phyloP scores from a whole-genome alignment of 2,329 filamentous ascomycete genomes.

The Cordyceps javanica region DNA sequence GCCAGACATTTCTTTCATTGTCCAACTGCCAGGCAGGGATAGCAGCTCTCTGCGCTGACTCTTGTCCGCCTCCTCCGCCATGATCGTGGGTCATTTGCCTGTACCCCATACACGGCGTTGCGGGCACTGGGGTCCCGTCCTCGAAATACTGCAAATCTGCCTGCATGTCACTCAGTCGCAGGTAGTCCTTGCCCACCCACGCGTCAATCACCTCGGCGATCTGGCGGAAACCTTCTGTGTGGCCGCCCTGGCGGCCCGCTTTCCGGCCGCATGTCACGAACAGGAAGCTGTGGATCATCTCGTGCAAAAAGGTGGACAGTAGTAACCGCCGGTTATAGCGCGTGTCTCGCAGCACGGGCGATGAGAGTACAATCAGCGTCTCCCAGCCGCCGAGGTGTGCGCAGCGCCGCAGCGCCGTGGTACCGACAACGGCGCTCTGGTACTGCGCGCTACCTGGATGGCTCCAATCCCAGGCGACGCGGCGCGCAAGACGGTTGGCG shows the following conservation, averaged over 20 bases:
- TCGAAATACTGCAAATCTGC: constrained; percentile 53
- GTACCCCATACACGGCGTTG: constrained; percentile 7
- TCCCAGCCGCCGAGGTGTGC: constrained; percentile 47
- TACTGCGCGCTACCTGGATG: constrained; percentile 44
- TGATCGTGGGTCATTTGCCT: not conserved
- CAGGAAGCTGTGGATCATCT: constrained; percentile 61
- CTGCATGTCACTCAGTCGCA: constrained; percentile 54
- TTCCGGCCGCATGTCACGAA: constrained; percentile 57
- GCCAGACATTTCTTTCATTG: constrained; percentile 12
- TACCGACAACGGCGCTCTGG: constrained; percentile 52
- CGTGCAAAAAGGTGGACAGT: constrained; percentile 60
- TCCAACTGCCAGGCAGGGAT: constrained; percentile 13
- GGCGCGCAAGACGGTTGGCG: constrained; percentile 45
- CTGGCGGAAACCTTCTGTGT: constrained; percentile 52
- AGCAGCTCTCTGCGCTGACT: not conserved
- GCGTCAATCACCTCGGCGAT: constrained; percentile 56
- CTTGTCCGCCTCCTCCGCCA: not conserved
- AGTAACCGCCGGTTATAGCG: constrained; percentile 54
- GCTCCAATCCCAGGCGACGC: constrained; percentile 59
- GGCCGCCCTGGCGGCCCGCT: constrained; percentile 49
- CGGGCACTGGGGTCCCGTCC: constrained; percentile 12
- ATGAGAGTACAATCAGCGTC: constrained; percentile 56
- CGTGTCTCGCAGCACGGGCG: constrained; percentile 48
- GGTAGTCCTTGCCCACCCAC: constrained; percentile 51
- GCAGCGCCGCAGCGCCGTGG: constrained; percentile 54